These are phyloP conservation scores for Purpureocillium takamizusanense DNA, from an alignment of 2,329 filamentous ascomycete species.

Conservation along the genomic window DNA sequence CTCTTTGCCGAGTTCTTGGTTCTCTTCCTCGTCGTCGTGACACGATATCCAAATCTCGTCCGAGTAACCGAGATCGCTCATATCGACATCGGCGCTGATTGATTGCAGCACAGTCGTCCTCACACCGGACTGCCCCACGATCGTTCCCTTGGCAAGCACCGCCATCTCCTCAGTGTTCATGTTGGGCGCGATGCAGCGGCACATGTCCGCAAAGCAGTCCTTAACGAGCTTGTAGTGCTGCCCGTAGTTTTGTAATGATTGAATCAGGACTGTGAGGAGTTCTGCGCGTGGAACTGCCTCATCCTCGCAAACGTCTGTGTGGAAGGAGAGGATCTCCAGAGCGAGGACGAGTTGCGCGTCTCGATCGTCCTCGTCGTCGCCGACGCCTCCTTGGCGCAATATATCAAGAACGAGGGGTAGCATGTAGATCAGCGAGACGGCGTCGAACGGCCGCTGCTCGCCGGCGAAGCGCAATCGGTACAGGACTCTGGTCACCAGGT, in stretches of 20 bases:
- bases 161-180: conserved; percentile 64
- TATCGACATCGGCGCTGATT: conserved; percentile 83
- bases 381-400: conserved; percentile 70
- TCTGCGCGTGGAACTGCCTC: conserved; percentile 66
- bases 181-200: conserved; percentile 74
- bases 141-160: conserved; percentile 67
- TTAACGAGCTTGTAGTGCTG: conserved; percentile 95
- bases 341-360: conserved; percentile 87
- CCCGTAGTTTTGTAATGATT: conserved; percentile 77
- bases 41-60: conserved; percentile 90
- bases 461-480: conserved; percentile 85
- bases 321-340: conserved; percentile 80
- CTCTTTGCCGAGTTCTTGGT: conserved; percentile 69
- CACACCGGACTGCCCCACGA: conserved; percentile 71
- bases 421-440: conserved; percentile 78
- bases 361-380: conserved; percentile 62
- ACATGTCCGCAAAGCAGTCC: conserved; percentile 82
- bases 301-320: conserved; percentile 72
- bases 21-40: conserved; percentile 86
- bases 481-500: conserved; percentile 77
- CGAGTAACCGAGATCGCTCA: conserved; percentile 78
- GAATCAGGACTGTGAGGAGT: conserved; percentile 62
- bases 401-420: conserved; percentile 75
- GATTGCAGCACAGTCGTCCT: conserved; percentile 79
- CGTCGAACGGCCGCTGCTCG: conserved; percentile 90